A percentile compares a stretch with the other conserved stretches of the same genome.
Conservation (phyloP, 2,329 filamentous ascomycete genomes). For the Aspergillus neoniger region DNA sequence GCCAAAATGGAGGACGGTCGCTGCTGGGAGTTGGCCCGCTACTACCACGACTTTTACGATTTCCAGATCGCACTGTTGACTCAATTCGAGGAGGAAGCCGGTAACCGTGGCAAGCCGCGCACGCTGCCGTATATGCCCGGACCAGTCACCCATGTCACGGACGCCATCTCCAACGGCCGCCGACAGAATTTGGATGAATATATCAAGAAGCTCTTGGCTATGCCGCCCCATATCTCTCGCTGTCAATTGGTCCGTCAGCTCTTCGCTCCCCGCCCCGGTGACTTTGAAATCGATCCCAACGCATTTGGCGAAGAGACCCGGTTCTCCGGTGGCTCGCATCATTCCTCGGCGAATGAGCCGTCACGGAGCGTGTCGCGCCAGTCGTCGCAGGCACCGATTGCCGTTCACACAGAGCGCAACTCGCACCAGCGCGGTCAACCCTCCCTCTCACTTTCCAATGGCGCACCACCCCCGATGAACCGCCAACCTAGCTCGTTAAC, state of each 20-base stretch:
- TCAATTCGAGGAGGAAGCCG: slow-evolving; percentile 87
- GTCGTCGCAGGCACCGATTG: slow-evolving; percentile 66
- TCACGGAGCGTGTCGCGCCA: slow-evolving; percentile 64
- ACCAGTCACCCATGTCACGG: slow-evolving; percentile 96
- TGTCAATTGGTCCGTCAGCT: slow-evolving; percentile 85
- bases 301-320: slow-evolving; percentile 69
- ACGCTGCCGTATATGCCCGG: slow-evolving; percentile 96
- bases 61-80: slow-evolving; percentile 95
- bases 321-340: slow-evolving; percentile 69
- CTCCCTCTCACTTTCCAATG: slow-evolving; percentile 32
- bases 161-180: slow-evolving; percentile 90
- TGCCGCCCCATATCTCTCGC: slow-evolving; percentile 80
- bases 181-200: slow-evolving; percentile 93
- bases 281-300: slow-evolving; percentile 85
- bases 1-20: slow-evolving; percentile 85
- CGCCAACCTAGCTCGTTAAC: slow-evolving; percentile 58
- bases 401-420: slow-evolving; percentile 45
- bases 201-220: slow-evolving; percentile 82
- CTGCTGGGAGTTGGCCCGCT: slow-evolving; percentile 88
- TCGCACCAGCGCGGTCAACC: slow-evolving; percentile 46
- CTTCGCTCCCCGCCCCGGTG: slow-evolving; percentile 84
- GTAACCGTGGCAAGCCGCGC: slow-evolving; percentile 77
- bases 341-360: slow-evolving; percentile 65
- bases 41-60: slow-evolving; percentile 99
- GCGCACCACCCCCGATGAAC: slow-evolving; percentile 47